Conservation (phyloP, 257 asterid species). For the Mitragyna speciosa region DNA sequence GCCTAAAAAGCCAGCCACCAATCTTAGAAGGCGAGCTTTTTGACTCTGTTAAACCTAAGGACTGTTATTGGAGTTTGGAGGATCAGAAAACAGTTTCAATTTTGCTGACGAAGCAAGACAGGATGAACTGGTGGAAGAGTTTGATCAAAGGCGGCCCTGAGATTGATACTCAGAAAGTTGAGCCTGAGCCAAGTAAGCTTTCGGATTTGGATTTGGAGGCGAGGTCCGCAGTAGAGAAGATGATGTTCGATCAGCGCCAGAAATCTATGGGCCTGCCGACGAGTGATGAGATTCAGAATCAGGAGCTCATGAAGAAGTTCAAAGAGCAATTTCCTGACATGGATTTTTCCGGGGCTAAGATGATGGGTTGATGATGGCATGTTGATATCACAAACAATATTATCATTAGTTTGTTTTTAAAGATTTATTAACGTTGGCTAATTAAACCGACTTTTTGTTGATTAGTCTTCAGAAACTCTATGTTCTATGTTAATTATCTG, state of each 20-base stretch:
- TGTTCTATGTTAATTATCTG: no score
- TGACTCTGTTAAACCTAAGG: constrained; percentile 18
- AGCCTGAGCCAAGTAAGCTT: constrained; percentile 49
- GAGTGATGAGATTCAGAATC: constrained; percentile 55
- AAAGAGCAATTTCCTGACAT: constrained; percentile 24
- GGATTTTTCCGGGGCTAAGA: constrained; percentile 32
- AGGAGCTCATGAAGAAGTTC: constrained; percentile 38
- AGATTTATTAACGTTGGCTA: no score
- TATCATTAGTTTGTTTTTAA: no score
- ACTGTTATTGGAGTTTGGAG: constrained; percentile 40
- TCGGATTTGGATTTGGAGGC: constrained; percentile 27
- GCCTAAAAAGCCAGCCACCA: constrained; percentile 57
- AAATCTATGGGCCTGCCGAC: neutral
- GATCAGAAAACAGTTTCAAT: constrained; percentile 63
- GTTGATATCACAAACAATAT: no score
- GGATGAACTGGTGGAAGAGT: constrained; percentile 82
- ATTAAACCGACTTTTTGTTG: no score
- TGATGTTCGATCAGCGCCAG: neutral
- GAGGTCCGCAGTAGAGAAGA: constrained; percentile 27
- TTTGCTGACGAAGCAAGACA: constrained; percentile 74
- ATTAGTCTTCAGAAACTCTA: no score
- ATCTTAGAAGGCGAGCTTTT: constrained; percentile 39
- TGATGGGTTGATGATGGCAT: constrained; percentile 5
- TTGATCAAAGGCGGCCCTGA: constrained; percentile 27
- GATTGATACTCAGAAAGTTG: constrained; percentile 28